phyloP scores from a whole-genome alignment of 495 filamentous ascomycete species.

The Collariella sp. region DNA sequence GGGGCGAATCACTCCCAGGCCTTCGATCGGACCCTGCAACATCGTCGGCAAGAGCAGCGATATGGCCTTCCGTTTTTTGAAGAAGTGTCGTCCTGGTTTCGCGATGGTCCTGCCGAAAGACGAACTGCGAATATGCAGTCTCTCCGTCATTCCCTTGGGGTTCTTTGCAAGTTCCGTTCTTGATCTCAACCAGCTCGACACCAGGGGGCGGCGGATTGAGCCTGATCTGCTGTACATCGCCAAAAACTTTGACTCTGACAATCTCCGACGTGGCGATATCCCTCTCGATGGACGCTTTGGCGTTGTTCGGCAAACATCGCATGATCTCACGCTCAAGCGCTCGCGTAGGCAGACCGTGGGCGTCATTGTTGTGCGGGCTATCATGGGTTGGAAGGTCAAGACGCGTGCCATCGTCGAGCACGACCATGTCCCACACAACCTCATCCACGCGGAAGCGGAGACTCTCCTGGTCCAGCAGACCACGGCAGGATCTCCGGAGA shows the following conservation, averaged over 20 bases:
- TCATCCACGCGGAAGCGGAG: slow-evolving; percentile 49
- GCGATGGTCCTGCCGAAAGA: slow-evolving; percentile 29
- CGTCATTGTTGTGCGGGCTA: slow-evolving; percentile 28
- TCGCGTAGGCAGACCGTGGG: slow-evolving; percentile 33
- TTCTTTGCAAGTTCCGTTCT: background rate
- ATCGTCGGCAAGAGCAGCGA: slow-evolving; percentile 21
- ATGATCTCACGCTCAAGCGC: slow-evolving; percentile 41
- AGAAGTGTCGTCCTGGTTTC: slow-evolving; percentile 31
- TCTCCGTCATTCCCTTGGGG: background rate
- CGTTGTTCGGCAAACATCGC: slow-evolving; percentile 36
- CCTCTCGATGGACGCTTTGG: slow-evolving; percentile 56
- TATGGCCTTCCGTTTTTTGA: slow-evolving; percentile 28
- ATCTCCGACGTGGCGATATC: slow-evolving; percentile 57
- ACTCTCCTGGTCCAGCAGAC: slow-evolving; percentile 48
- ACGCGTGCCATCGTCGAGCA: slow-evolving; percentile 53
- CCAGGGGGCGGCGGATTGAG: slow-evolving; percentile 57
- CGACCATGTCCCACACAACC: slow-evolving; percentile 71
- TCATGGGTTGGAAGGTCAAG: slow-evolving; percentile 44
- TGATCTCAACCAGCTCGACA: slow-evolving; percentile 56
- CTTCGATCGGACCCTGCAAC: slow-evolving; percentile 10
- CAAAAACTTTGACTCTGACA: slow-evolving; percentile 63
- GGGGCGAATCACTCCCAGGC: too few species aligned
- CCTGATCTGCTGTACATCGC: slow-evolving; percentile 50
- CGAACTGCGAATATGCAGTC: slow-evolving; percentile 15
- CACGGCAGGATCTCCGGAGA: slow-evolving; percentile 59